Base-by-base conservation (phyloP, 306 rosid species). In the Corylus americana region DNA sequence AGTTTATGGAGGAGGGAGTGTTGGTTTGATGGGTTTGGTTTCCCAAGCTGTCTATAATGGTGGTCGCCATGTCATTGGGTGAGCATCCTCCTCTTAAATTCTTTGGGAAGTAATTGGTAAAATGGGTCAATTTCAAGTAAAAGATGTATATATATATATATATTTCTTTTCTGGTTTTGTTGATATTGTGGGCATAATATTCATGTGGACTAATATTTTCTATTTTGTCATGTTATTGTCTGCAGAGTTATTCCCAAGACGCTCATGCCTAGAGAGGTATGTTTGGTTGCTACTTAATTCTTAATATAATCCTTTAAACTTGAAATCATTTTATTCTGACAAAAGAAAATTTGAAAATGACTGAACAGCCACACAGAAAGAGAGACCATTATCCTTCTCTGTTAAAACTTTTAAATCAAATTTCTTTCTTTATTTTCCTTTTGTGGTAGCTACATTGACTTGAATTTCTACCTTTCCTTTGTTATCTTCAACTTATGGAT, bases 191-290 rank as follows among this genome's bases (percentile, higher is more conserved):
- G 50, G 25, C 72, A 47, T 77, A 66, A 7, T 39, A 47, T 62
- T 71, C 35, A 62, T 74, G 62, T 78, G 31, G 70, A 80, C 73
- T 81, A 53, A 88, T 5, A 76, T 80, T 31, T 31, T 13, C 0
- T 66, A 3, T 13, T 63, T 83, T 75, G 84, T 86, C 81, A 73
- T 85, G 75, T 88, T 86, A 57, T 82, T 84, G 84, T 82, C 73
- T 86, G 82, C 89, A 95, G 98, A 84, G 92, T 95, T 58, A 95
- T 95, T 79, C 98, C 98, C 80, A 95, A 87, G 93, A 90, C 98
- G 45, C 92, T 95, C 58, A 95, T 91, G 98, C 98, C 98, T 29
- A 92, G 98, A 90, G 98, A 95, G 98, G 98, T 95, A 88, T 70
- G 85, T 83, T 71, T 37, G n/a, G n/a, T 48, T 67, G 35, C 62